Evolutionary conservation across 1,284 basidiomycete genomes (phyloP), one percentile per base, ranked within the genome.

Genomic region (Neonothopanus nambi): DNA sequence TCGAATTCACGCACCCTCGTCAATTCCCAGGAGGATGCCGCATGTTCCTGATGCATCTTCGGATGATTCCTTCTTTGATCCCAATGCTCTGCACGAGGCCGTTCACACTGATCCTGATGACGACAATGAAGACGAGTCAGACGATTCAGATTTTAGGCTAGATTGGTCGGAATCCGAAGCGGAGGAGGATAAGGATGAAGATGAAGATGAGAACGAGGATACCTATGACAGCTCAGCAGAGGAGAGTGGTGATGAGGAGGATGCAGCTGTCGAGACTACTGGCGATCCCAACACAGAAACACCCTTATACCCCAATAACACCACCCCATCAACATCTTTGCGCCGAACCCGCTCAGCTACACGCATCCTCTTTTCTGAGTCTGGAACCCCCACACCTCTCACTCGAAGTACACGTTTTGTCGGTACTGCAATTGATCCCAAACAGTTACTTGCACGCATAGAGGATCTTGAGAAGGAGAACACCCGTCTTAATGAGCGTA

Each of bases 1-100:
- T 1, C 17, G 24, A 5, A 26, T 28, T 28, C 52, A 62, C 24
- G 44, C 51, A n/a, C 59, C 60, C 1, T 17, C 28, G 4, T 39
- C 44, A 21, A 60, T 48, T 36, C 60, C 59, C 3, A 47, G 18
- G 41, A 21, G 21, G n/a, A 21, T 51, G 21, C 49, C 54, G 8
- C 21, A 20, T 3, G 36, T 26, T 3, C 54, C 43, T 20, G 48
- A 54, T 24, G 47, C 40, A 20, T 49, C 41, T 12, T 51, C 49
- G 13, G 18, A 44, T 44, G 41, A 51, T 44, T 38, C 38, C 12
- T 5, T 36, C 5, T 51, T 51, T 26, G 30, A 51, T 44, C 8
- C 36, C 15, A n/a, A 38, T 6, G 47, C 12, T 18, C 18, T 48
- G 36, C n/a, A n/a, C n/a, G n/a, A n/a, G n/a, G n/a, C n/a, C n/a